phyloP scores from a whole-genome alignment of 768 basidiomycete species.

The Auriculariales sp. region DNA sequence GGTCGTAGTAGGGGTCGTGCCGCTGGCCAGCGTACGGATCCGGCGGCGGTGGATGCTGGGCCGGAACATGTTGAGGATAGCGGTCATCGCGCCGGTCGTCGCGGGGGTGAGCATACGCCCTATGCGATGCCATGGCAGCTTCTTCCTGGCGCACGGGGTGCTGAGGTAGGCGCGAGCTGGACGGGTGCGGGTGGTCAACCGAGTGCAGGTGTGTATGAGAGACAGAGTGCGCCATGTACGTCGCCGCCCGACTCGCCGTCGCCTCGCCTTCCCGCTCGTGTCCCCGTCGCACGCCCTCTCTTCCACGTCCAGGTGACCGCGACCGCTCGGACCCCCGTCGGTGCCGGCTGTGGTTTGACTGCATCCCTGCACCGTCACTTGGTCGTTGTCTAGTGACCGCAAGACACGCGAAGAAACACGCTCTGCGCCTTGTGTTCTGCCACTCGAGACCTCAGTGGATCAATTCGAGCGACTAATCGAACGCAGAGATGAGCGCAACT shows the following conservation, averaged over 20 bases:
- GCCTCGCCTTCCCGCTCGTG: too few relatives aligned
- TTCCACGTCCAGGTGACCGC: neutral
- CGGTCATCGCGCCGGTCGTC: slow-evolving; percentile 19
- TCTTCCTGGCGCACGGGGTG: neutral
- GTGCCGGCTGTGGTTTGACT: neutral
- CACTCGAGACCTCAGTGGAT: too few relatives aligned
- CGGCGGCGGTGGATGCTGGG: slow-evolving; percentile 12
- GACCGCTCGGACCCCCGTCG: neutral
- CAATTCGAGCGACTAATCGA: too few relatives aligned
- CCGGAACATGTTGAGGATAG: too few relatives aligned
- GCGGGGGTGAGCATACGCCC: neutral
- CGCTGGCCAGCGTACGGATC: slow-evolving; percentile 38
- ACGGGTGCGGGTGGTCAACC: neutral
- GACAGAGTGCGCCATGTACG: too few relatives aligned
- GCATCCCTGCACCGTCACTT: too few relatives aligned
- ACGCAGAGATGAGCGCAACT: too few relatives aligned
- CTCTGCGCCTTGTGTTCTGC: too few relatives aligned
- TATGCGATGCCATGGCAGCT: neutral
- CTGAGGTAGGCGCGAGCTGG: neutral
- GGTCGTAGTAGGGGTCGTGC: slow-evolving; percentile 32
- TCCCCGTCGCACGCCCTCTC: slow-evolving; percentile 1
- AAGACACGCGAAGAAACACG: neutral
- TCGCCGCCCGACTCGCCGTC: too few relatives aligned
- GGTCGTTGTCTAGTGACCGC: too few relatives aligned
- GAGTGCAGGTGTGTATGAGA: neutral